Conservation (phyloP, 2,329 filamentous ascomycete species). For the Ophiocordyceps camponoti-rufipedis region DNA sequence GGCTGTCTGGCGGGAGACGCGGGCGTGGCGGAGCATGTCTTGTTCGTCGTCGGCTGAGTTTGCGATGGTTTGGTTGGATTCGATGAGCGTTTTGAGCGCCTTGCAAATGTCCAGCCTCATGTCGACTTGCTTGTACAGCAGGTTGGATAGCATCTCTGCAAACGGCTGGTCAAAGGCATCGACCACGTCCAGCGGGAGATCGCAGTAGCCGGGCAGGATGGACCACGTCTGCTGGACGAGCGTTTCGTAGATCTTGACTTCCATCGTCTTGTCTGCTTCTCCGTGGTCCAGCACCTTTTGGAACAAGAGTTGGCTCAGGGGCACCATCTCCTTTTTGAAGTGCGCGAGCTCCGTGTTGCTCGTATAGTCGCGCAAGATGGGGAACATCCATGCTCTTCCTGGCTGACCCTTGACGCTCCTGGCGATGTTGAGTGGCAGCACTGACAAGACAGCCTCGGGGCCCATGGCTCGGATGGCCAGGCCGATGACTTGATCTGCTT, state of each 20-base stretch:
- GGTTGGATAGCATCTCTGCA: constrained; percentile 76
- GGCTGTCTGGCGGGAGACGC: constrained; percentile 58
- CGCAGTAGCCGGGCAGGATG: constrained; percentile 83
- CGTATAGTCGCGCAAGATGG: constrained; percentile 73
- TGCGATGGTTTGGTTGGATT: constrained; percentile 74
- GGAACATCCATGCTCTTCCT: constrained; percentile 87
- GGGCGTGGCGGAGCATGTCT: constrained; percentile 57
- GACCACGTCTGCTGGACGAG: constrained; percentile 93
- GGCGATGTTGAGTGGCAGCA: constrained; percentile 72
- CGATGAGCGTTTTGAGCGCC: constrained; percentile 69
- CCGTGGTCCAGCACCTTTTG: constrained; percentile 75
- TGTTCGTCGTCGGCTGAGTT: constrained; percentile 50
- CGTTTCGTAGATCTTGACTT: constrained; percentile 95
- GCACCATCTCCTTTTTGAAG: constrained; percentile 73
- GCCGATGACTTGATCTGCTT: constrained; percentile 79
- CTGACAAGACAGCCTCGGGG: constrained; percentile 61
- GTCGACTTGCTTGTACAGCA: constrained; percentile 83
- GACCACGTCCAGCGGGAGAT: constrained; percentile 64
- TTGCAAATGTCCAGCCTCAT: constrained; percentile 76
- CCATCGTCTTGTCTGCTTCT: constrained; percentile 72
- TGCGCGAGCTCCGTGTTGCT: constrained; percentile 76
- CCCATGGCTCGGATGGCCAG: constrained; percentile 83
- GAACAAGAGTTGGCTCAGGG: constrained; percentile 78
- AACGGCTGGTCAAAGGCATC: constrained; percentile 72
- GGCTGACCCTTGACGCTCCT: constrained; percentile 60